phyloP scores from a whole-genome alignment of 2,329 filamentous ascomycete genomes.

The Hypomyces perniciosus region DNA sequence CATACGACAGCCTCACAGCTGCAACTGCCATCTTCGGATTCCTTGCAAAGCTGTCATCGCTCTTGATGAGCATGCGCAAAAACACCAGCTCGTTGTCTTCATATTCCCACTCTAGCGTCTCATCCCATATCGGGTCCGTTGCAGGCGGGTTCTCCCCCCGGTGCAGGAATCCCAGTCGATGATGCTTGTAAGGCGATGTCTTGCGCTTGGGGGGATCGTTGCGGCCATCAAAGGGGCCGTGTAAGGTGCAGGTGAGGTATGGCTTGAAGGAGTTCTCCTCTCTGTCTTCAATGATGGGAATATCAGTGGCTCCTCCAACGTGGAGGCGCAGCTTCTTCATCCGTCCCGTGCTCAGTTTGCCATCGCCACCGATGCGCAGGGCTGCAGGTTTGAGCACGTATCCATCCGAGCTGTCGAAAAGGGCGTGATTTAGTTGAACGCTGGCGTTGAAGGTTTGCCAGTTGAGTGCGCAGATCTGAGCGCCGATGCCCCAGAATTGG shows the following conservation, averaged over 20 bases:
- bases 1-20: conserved; percentile 54
- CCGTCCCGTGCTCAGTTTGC: conserved; percentile 39
- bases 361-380: conserved; percentile 50
- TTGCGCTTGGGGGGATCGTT: conserved; percentile 35
- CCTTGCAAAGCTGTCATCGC: conserved; percentile 54
- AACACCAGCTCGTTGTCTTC: conserved; percentile 62
- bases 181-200: conserved; percentile 54
- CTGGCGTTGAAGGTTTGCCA: conserved; percentile 62
- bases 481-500: conserved; percentile 60
- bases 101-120: conserved; percentile 61
- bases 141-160: conserved; percentile 50
- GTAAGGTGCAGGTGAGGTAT: conserved; percentile 59
- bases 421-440: conserved; percentile 63
- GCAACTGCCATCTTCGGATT: conserved; percentile 59
- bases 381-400: conserved; percentile 60
- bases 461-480: conserved; percentile 65
- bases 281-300: conserved; percentile 48
- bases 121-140: conserved; percentile 61
- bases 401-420: conserved; percentile 59
- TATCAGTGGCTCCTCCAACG: conserved; percentile 55
- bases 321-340: conserved; percentile 49
- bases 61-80: conserved; percentile 60
- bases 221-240: conserved; percentile 40
- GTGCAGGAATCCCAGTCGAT: conserved; percentile 51
- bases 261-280: conserved; percentile 52